phyloP scores from a whole-genome alignment of 2,329 filamentous ascomycete species.

The Alternaria brassicicola region DNA sequence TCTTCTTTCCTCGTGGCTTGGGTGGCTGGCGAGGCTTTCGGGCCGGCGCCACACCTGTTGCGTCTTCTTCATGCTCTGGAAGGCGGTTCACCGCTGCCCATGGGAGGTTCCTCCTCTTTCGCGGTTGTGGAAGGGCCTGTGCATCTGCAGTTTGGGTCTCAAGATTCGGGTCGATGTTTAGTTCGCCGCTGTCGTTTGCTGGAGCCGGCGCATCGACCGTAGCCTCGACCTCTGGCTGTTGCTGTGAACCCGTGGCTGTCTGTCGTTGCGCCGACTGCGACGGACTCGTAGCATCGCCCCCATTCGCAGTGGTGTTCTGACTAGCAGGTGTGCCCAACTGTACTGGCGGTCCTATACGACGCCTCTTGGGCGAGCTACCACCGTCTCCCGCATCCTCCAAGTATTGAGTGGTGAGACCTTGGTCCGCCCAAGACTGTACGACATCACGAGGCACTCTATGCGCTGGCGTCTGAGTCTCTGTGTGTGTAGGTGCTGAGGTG shows the following conservation, averaged over 20 bases:
- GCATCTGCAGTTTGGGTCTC: neutral
- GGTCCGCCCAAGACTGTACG: neutral
- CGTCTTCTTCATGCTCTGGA: conserved; percentile 18
- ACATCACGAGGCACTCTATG: neutral
- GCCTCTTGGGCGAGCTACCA: conserved; percentile 30
- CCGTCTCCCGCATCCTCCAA: conserved; percentile 16
- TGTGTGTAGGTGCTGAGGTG: conserved; percentile 1
- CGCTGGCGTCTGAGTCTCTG: neutral
- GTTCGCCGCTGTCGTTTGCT: neutral
- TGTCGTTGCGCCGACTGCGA: neutral
- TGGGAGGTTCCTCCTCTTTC: conserved; percentile 19
- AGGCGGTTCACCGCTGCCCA: conserved; percentile 43
- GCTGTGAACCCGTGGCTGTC: neutral
- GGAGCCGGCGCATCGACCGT: neutral
- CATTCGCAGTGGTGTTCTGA: neutral
- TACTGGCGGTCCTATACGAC: conserved; percentile 21
- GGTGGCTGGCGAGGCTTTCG: conserved; percentile 22
- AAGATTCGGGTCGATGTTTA: neutral
- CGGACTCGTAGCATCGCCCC: neutral
- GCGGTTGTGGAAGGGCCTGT: conserved; percentile 12
- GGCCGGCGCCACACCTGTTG: conserved; percentile 7
- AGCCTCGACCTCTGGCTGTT: neutral
- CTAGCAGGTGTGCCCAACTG: neutral
- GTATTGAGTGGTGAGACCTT: conserved; percentile 6
- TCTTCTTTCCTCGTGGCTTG: conserved; percentile 18